phyloP scores from a whole-genome alignment of 352 stramenopile genomes.

The Phytophthora ramorum region DNA sequence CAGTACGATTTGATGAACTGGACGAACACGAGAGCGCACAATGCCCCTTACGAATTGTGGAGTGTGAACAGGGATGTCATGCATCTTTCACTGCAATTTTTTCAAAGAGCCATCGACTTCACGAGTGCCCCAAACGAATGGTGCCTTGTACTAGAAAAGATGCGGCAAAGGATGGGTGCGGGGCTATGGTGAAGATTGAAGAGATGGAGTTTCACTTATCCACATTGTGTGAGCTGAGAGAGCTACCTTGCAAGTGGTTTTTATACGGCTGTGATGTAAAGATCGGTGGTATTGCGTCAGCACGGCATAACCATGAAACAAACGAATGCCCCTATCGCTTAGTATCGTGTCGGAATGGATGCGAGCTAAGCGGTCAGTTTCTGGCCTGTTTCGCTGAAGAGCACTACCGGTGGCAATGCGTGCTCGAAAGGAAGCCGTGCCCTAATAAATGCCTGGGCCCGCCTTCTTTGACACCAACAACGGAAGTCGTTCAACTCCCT shows the following conservation, averaged over 20 bases:
- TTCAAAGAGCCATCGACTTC: constrained; percentile 40
- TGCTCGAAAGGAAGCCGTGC: constrained; percentile 52
- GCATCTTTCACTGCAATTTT: constrained; percentile 54
- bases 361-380: constrained; percentile 45
- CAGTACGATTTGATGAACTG: constrained; percentile 52
- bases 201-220: constrained; percentile 69
- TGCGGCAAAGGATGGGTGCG: constrained; percentile 45
- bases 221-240: constrained; percentile 55
- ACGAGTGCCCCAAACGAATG: constrained; percentile 62
- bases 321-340: constrained; percentile 63
- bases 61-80: constrained; percentile 48
- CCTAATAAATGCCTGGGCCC: constrained; percentile 31
- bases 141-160: constrained; percentile 44
- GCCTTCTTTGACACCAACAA: not conserved
- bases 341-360: constrained; percentile 60
- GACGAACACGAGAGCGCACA: constrained; percentile 56
- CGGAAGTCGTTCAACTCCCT: constrained; percentile 20
- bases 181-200: constrained; percentile 47
- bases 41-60: constrained; percentile 55
- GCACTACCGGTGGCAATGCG: constrained; percentile 79
- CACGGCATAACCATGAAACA: constrained; percentile 61
- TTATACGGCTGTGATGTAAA: constrained; percentile 50
- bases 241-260: constrained; percentile 60
- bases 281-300: constrained; percentile 49
- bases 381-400: constrained; percentile 55